Evolutionary conservation across 495 filamentous ascomycete genomes (phyloP), one percentile per base, ranked within the genome.

Genomic region (Aspergillus nanangensis): DNA sequence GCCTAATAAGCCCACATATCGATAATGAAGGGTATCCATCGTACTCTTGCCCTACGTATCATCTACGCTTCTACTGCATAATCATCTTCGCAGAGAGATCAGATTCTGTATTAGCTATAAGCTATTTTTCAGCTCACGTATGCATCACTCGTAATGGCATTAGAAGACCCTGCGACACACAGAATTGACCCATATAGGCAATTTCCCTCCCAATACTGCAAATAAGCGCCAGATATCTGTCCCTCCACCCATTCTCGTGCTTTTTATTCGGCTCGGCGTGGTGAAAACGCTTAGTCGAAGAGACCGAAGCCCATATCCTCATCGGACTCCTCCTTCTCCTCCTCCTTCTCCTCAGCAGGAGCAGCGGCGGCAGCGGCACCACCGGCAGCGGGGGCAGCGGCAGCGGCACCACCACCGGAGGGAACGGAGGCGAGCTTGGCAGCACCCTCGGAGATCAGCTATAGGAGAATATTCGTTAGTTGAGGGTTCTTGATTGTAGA

Each of bases 271-370:
- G 18, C 33, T 47, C 48, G 43, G 22, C 38, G 13, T 45, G 47
- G 25, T 34, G 23, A 45, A 57, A 57, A 36, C 56, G 57, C 57
- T 71, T 75, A 96, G 78, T 96, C 92, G 86, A 97, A 97, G 49
- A 99, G 90, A 86, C 93, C 93, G 80, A 99, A 96, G 65, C 93
- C 93, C 93, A 99, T 99, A 68, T 99, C 93, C 68, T 99, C 93
- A 74, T 99, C 93, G 66, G 93, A 97, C 82, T 97, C 93, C 72
- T 88, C 83, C 64, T 83, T 84, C 60, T 84, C 87, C 63, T 80
- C 83, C 66, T 81, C 77, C 67, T 87, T 83, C 58, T 76, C 83
- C 70, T 81, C 82, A 51, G 80, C 72, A 55, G 81, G 80, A 52
- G 79, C 85, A 50, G 72, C 85, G 53, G 74, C 88, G 61, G 69